A percentile compares a stretch with the other conserved stretches of the same genome.
These are phyloP conservation scores for Phanerodontia chrysosporium DNA, from an alignment of 768 basidiomycete species.

Conservation along the genomic window DNA sequence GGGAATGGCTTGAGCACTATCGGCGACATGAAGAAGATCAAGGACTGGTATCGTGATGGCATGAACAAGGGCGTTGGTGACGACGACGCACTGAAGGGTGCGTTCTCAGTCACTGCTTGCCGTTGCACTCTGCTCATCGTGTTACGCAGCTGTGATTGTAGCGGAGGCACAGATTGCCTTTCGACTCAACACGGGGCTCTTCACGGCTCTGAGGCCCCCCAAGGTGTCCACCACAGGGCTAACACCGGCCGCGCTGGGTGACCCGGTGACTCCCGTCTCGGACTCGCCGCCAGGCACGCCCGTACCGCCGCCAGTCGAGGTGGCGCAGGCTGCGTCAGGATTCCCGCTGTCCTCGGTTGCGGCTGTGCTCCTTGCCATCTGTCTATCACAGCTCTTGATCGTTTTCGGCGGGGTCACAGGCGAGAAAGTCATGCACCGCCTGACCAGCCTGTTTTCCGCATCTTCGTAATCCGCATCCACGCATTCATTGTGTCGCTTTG, in stretches of 20 bases:
- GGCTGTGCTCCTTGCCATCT: conserved; percentile 26
- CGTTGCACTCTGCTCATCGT: not conserved
- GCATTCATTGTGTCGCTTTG: not conserved
- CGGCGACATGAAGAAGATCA: conserved; percentile 68
- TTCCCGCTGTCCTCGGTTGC: conserved; percentile 19
- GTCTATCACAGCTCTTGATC: not conserved
- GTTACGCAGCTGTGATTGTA: conserved; percentile 20
- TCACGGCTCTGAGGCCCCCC: conserved; percentile 23
- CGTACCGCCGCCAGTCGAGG: conserved; percentile 3
- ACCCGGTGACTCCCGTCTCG: not conserved
- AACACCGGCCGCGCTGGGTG: conserved; percentile 12
- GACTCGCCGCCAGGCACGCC: not conserved
- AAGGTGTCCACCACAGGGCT: conserved; percentile 1
- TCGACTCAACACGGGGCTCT: conserved; percentile 29
- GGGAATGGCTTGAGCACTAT: conserved; percentile 41
- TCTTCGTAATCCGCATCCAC: not conserved
- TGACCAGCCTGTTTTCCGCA: not conserved
- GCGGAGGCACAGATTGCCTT: conserved; percentile 31
- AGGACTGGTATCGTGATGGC: conserved; percentile 61
- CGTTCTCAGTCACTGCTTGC: not conserved
- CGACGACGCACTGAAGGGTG: conserved; percentile 28
- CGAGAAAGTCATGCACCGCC: not conserved
- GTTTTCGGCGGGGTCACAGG: not conserved
- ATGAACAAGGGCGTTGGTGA: conserved; percentile 35
- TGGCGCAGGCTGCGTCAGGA: conserved; percentile 3